These are phyloP conservation scores for Dactylellina cionopaga DNA, from an alignment of 2,329 filamentous ascomycete genomes.

Conservation along the genomic window DNA sequence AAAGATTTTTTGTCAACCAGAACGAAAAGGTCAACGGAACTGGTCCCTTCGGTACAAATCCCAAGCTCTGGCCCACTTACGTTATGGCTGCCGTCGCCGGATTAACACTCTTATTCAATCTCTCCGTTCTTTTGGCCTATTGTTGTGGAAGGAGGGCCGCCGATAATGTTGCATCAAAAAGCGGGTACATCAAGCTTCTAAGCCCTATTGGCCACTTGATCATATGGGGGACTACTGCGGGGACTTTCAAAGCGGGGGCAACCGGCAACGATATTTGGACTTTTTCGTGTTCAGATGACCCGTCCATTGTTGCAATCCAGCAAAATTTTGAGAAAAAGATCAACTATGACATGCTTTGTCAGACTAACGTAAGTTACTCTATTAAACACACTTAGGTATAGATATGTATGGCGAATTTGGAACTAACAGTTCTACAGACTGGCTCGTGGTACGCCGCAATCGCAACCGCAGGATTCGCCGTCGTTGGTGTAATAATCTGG, in stretches of 20 bases:
- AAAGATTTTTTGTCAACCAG: conserved; percentile 30
- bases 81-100: conserved; percentile 30
- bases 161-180: conserved; percentile 29
- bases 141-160: conserved; percentile 41
- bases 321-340: conserved; percentile 33
- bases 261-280: conserved; percentile 45
- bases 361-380: conserved; percentile 31
- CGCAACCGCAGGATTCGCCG: conserved; percentile 33
- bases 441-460: conserved; percentile 32
- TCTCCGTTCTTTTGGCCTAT: conserved; percentile 25
- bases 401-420: too few relatives aligned
- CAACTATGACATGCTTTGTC: conserved; percentile 38
- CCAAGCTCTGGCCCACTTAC: conserved; percentile 48
- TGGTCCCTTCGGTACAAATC: conserved; percentile 44
- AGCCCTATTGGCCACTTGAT: conserved; percentile 45
- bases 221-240: conserved; percentile 31
- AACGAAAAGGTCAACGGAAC: conserved; percentile 40
- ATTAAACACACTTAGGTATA: background rate
- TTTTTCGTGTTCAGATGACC: conserved; percentile 39
- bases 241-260: conserved; percentile 22
- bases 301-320: conserved; percentile 35
- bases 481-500: conserved; percentile 40
- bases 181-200: conserved; percentile 34
- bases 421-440: too few relatives aligned
- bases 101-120: conserved; percentile 30